Evolutionary conservation across 805 yeast genomes (phyloP).

Genomic region (Hanseniaspora clermontiae): DNA sequence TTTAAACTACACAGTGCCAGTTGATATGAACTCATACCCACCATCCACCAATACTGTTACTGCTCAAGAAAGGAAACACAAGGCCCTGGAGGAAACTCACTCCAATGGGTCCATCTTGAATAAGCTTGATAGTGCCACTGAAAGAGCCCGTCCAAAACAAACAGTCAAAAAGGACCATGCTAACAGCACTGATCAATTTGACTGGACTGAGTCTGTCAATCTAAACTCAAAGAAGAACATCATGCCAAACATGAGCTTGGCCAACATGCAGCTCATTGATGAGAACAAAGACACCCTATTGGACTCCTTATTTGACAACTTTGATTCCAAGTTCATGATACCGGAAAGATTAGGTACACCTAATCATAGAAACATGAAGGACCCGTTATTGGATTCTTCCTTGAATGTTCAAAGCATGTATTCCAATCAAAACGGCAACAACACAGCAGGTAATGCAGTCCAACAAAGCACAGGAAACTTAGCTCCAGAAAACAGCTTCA

Average conservation of each 20-base stretch:
- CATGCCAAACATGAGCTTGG: not conserved
- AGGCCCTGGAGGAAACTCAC: not conserved
- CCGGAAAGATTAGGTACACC: not conserved
- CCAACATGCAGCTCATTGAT: not conserved
- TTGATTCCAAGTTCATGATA: not conserved
- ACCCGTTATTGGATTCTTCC: not conserved
- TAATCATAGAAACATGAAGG: not conserved
- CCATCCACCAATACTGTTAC: not conserved
- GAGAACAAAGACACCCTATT: not conserved
- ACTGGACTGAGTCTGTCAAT: constrained; percentile 1
- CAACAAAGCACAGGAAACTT: not conserved
- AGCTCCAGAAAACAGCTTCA: constrained; percentile 29
- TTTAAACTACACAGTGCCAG: not conserved
- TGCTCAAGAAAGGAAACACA: not conserved
- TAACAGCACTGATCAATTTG: not conserved
- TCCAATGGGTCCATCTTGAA: not conserved
- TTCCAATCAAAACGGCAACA: not conserved
- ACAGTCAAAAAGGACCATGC: no score
- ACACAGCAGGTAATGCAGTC: not conserved
- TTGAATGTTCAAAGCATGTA: not conserved
- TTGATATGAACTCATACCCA: not conserved
- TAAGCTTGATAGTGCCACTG: not conserved
- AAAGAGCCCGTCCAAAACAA: not conserved
- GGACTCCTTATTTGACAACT: not conserved
- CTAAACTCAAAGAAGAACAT: not conserved